Evolutionary conservation across 345 rosid species (phyloP).

Genomic region (Rhizophora mangle): DNA sequence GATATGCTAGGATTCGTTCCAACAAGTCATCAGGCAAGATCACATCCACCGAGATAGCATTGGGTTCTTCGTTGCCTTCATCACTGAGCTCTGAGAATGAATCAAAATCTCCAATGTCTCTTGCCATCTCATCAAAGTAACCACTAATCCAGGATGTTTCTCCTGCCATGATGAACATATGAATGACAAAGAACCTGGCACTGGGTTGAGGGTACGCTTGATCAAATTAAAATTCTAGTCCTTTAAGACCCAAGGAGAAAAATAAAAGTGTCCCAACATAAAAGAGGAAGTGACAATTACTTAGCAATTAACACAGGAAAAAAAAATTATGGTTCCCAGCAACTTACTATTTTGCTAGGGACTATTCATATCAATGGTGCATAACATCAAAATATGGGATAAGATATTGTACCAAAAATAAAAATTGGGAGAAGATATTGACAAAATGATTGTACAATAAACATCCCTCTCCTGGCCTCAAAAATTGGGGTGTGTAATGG

Average conservation of each 20-base stretch:
- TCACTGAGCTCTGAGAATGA: constrained; percentile 62
- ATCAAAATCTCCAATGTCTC: constrained; percentile 44
- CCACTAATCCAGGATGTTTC: constrained; percentile 74
- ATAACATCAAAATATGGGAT: too few relatives aligned
- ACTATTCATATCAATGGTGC: too few relatives aligned
- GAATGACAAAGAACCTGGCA: neutral
- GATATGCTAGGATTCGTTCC: constrained; percentile 80
- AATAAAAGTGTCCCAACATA: neutral
- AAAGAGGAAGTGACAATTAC: neutral
- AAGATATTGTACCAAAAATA: too few relatives aligned
- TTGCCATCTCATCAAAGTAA: constrained; percentile 44
- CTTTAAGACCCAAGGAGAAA: neutral
- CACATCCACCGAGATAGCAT: constrained; percentile 57
- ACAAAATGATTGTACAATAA: too few relatives aligned
- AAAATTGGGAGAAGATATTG: too few relatives aligned
- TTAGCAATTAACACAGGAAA: neutral
- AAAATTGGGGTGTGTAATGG: too few relatives aligned
- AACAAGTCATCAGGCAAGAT: constrained; percentile 82
- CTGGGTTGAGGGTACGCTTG: neutral
- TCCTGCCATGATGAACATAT: constrained; percentile 48
- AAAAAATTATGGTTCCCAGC: too few relatives aligned
- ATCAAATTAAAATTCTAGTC: neutral
- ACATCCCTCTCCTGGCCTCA: too few relatives aligned
- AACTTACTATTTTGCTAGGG: too few relatives aligned
- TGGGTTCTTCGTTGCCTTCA: constrained; percentile 52